phyloP scores from a whole-genome alignment of 2,329 filamentous ascomycete genomes.

The Cryphonectria parasitica region DNA sequence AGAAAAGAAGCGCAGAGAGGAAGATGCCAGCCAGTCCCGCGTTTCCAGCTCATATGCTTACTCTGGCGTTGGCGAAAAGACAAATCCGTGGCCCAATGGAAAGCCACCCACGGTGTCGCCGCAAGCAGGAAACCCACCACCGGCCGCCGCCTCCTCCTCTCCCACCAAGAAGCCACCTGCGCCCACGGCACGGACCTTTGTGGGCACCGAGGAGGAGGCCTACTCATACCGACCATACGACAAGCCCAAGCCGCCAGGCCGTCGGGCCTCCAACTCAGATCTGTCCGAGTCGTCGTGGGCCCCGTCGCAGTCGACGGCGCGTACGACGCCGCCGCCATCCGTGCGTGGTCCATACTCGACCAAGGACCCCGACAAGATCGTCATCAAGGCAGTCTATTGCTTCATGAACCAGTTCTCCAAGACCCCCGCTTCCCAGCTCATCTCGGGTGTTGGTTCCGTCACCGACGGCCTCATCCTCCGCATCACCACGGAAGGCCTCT shows the following conservation, averaged over 20 bases:
- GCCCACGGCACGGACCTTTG: conserved; percentile 60
- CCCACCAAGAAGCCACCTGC: conserved; percentile 47
- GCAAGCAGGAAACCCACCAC: conserved; percentile 38
- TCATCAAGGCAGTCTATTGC: conserved; percentile 89
- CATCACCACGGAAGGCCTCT: conserved; percentile 91
- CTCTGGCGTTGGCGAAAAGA: conserved; percentile 69
- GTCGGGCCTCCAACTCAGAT: conserved; percentile 69
- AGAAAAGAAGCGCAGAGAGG: conserved; percentile 37
- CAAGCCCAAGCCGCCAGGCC: conserved; percentile 59
- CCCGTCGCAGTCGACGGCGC: conserved; percentile 79
- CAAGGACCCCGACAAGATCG: conserved; percentile 92
- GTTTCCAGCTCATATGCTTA: conserved; percentile 63
- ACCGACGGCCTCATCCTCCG: conserved; percentile 91
- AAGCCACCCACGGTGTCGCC: conserved; percentile 47
- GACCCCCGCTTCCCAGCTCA: conserved; percentile 87
- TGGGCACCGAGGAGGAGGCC: conserved; percentile 65
- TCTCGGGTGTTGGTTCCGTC: conserved; percentile 81
- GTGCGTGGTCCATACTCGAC: conserved; percentile 80
- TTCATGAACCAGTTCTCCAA: conserved; percentile 89
- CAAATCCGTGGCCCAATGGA: conserved; percentile 70
- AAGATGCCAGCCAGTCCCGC: conserved; percentile 42
- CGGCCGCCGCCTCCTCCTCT: conserved; percentile 39
- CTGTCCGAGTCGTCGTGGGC: conserved; percentile 87
- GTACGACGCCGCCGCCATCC: conserved; percentile 81
- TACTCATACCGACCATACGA: conserved; percentile 82